Evolutionary conservation across 805 yeast species (phyloP), one percentile per base, ranked within the genome.

Genomic region (Saturnispora saitoi): DNA sequence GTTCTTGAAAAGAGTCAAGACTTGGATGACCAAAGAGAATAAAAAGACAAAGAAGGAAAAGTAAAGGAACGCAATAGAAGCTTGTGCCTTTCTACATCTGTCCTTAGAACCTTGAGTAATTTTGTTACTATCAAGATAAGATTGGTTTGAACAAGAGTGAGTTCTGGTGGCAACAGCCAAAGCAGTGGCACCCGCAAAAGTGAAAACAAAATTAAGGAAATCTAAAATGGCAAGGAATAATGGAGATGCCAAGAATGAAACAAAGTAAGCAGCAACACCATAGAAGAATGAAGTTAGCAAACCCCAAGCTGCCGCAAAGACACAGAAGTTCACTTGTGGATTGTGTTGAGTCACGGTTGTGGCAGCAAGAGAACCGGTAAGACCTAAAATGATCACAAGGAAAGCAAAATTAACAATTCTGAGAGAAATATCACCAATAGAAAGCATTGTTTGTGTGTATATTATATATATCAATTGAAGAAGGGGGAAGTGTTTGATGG

Each of bases 31-130:
- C 52, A 78, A 61, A 56, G 89, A 78, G 59, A 76, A 84, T 55
- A 87, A 67, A 67, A 87, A 84, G 65, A 82, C 69, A 64, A 81
- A 78, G 76, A 84, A 81, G 50, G 93, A 76, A 69, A 93, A 82
- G 83, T 80, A 93, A 63, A 85, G 76, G 80, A 86, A 86, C 46
- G 90, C 89, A 58, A 73, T 76, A 17, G 83, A 67, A 54, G 88
- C 88, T 77, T 93, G 98, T 49, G 95, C 89, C 73, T 87, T 83
- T 77, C 97, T 86, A 75, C 99, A 93, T 76, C 98, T 81, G 62
- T 80, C 86, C 20, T 71, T 61, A 39, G 82, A 74, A 57, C 95
- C 95, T 72, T 86, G 87, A 52, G 86, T 68, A 58, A 86, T 76
- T 53, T 67, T 67, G 77, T 91, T 91, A 56, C 58, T 43, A 58